phyloP scores from a whole-genome alignment of 306 rosid species.

The Cucumis hystrix region DNA sequence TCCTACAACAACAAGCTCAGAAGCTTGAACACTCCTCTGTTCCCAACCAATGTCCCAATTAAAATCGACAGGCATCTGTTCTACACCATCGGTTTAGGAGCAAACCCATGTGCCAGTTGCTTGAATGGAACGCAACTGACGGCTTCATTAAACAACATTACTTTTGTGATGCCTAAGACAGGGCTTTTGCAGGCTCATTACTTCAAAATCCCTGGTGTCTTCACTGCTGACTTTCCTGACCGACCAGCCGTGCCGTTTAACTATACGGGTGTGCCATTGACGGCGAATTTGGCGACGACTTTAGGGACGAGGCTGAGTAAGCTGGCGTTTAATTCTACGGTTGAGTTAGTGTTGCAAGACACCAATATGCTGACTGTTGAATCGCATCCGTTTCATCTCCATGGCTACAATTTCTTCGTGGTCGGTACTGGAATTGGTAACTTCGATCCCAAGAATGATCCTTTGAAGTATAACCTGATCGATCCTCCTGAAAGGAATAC shows the following conservation, averaged over 20 bases:
- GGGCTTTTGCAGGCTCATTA: constrained; percentile 24
- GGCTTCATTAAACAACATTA: constrained; percentile 19
- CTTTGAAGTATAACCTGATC: constrained; percentile 16
- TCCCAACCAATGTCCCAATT: constrained; percentile 20
- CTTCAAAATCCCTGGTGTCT: constrained; percentile 16
- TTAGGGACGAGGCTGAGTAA: constrained; percentile 15
- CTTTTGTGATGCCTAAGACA: constrained; percentile 17
- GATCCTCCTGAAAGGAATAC: constrained; percentile 24
- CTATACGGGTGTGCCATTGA: constrained; percentile 17
- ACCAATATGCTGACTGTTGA: constrained; percentile 21
- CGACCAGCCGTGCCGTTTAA: constrained; percentile 12
- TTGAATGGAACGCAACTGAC: constrained; percentile 10
- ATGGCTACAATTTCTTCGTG: constrained; percentile 22
- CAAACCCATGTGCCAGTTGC: constrained; percentile 17
- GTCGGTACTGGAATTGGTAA: constrained; percentile 24
- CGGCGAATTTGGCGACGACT: constrained; percentile 15
- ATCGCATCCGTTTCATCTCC: constrained; percentile 26
- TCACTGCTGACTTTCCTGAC: constrained; percentile 14
- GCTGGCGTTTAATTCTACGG: constrained; percentile 13
- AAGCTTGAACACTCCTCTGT: constrained; percentile 14
- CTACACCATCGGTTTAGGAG: constrained; percentile 17
- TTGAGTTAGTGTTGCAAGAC: constrained; percentile 19
- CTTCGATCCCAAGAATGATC: constrained; percentile 15
- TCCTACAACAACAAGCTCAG: constrained; percentile 5
- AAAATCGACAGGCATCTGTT: constrained; percentile 14